These are phyloP conservation scores for Mortierella sp. DNA, from an alignment of 371 early-diverging fungal genomes.

Conservation along the genomic window DNA sequence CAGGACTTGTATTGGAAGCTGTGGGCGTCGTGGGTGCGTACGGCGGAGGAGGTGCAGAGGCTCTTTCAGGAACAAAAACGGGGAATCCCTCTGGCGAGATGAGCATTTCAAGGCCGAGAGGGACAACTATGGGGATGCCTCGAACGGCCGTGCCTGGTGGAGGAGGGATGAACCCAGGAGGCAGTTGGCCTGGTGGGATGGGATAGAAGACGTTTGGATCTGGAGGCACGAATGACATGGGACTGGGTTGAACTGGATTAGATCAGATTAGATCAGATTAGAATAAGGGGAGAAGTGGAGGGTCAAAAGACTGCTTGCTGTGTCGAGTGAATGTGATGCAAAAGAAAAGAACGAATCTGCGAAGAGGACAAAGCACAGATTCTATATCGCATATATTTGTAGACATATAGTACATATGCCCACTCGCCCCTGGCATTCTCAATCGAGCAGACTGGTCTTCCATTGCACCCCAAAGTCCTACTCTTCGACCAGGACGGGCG, in stretches of 20 bases:
- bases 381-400: no score
- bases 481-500: no score
- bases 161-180: constrained; percentile 46
- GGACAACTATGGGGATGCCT: constrained; percentile 51
- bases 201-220: constrained; percentile 51
- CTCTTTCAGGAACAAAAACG: constrained; percentile 48
- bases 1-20: constrained; percentile 16
- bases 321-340: no score
- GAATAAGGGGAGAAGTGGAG: neutral
- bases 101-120: constrained; percentile 50
- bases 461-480: no score
- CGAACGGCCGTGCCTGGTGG: constrained; percentile 46
- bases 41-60: constrained; percentile 11
- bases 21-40: constrained; percentile 13
- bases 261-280: no score
- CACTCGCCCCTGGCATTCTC: no score
- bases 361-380: no score
- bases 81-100: constrained; percentile 54
- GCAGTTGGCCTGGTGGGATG: constrained; percentile 48
- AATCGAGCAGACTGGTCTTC: no score
- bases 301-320: no score
- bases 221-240: constrained; percentile 39
- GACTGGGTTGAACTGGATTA: no score
- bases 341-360: no score
- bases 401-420: no score